phyloP scores from a whole-genome alignment of 768 basidiomycete species.

The Psilocybe cubensis region DNA sequence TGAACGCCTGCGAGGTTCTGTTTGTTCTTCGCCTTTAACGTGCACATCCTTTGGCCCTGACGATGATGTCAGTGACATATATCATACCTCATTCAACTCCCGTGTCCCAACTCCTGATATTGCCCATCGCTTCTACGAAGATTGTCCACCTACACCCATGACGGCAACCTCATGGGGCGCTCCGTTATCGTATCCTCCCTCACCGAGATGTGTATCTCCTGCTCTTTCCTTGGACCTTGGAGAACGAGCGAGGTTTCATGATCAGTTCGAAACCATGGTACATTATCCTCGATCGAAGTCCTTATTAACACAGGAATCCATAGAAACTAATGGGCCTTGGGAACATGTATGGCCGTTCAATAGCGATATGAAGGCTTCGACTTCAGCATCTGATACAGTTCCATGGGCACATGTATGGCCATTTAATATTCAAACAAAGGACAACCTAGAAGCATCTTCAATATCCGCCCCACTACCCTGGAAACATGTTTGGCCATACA shows the following conservation, averaged over 20 bases:
- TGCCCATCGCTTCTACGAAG: constrained; percentile 56
- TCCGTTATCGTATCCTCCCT: constrained; percentile 40
- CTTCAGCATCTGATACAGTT: not conserved
- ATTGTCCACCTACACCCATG: constrained; percentile 53
- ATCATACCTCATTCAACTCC: constrained; percentile 31
- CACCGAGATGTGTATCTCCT: constrained; percentile 21
- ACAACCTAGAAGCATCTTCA: not conserved
- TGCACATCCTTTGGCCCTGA: constrained; percentile 61
- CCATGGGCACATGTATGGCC: constrained; percentile 31
- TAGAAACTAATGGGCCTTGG: constrained; percentile 11
- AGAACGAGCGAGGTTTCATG: constrained; percentile 15
- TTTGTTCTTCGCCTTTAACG: constrained; percentile 54
- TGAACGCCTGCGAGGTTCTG: constrained; percentile 56
- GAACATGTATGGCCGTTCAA: constrained; percentile 26
- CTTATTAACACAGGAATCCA: too few relatives aligned
- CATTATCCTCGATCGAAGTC: constrained; percentile 2
- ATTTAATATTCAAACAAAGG: constrained; percentile 12
- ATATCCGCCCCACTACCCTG: constrained; percentile 2
- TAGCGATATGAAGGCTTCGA: not conserved
- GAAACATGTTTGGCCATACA: constrained; percentile 7
- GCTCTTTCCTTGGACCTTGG: constrained; percentile 23
- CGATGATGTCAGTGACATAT: constrained; percentile 49
- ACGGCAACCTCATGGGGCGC: constrained; percentile 58
- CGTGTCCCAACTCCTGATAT: constrained; percentile 62
- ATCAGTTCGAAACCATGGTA: constrained; percentile 1